phyloP scores from a whole-genome alignment of 495 filamentous ascomycete species.

The Aspergillus bertholletiae region DNA sequence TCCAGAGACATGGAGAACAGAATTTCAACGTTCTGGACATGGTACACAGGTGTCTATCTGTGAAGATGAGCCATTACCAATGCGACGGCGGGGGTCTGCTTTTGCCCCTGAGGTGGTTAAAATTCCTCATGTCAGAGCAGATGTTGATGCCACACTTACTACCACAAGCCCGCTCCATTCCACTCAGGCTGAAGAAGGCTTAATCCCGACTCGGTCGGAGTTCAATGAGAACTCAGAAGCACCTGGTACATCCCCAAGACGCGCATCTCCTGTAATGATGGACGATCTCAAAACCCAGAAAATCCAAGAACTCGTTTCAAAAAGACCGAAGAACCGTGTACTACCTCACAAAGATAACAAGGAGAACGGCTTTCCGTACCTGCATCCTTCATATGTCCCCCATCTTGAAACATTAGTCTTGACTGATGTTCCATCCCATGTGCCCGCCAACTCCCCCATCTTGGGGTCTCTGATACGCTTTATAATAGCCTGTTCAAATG shows the following conservation, averaged over 20 bases:
- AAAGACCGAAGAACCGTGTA: slow-evolving; percentile 31
- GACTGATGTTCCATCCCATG: slow-evolving; percentile 56
- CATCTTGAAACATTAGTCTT: slow-evolving; percentile 54
- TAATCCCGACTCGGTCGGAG: slow-evolving; percentile 8
- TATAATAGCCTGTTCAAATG: slow-evolving; percentile 58
- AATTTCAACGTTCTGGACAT: slow-evolving; percentile 8
- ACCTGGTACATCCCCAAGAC: slow-evolving; percentile 11
- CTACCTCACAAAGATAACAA: slow-evolving; percentile 24
- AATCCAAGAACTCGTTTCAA: slow-evolving; percentile 33
- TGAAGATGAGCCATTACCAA: slow-evolving; percentile 27
- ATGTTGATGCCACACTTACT: neutral
- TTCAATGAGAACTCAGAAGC: slow-evolving; percentile 1
- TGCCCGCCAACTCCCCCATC: slow-evolving; percentile 39
- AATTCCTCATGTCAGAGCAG: neutral
- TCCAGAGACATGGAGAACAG: slow-evolving; percentile 7
- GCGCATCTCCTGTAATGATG: slow-evolving; percentile 22
- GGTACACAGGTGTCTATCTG: slow-evolving; percentile 1
- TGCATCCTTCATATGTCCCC: slow-evolving; percentile 57
- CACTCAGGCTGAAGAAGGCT: slow-evolving; percentile 1
- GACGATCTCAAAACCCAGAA: slow-evolving; percentile 24
- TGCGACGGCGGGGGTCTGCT: slow-evolving; percentile 34
- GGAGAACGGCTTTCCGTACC: slow-evolving; percentile 34
- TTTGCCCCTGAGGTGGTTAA: slow-evolving; percentile 45
- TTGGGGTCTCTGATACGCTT: slow-evolving; percentile 50
- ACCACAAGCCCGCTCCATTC: neutral